A percentile compares a stretch with the other conserved stretches of the same genome.
Evolutionary conservation across 2,329 filamentous ascomycete genomes (phyloP).

Genomic region (Tolypocladium paradoxum): DNA sequence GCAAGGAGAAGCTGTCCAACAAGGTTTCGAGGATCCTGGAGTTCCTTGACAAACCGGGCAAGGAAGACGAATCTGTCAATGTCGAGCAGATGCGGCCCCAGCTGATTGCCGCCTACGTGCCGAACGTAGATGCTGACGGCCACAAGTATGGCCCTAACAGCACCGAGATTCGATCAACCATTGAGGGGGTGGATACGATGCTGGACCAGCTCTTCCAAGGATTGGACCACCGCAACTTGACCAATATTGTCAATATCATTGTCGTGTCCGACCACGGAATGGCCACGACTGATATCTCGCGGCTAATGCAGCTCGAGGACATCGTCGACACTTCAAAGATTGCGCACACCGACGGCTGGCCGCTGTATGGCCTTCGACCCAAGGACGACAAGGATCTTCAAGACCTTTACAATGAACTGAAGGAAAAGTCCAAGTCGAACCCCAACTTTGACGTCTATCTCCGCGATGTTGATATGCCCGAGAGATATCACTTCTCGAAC

Average conservation of each 20-base stretch:
- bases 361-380: conserved; percentile 76
- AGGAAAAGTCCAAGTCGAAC: conserved; percentile 46
- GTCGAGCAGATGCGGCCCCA: conserved; percentile 60
- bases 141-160: conserved; percentile 90
- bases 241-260: conserved; percentile 81
- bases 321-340: conserved; percentile 68
- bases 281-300: conserved; percentile 76
- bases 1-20: conserved; percentile 56
- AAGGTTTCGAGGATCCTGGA: conserved; percentile 74
- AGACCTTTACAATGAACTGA: conserved; percentile 52
- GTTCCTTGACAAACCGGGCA: conserved; percentile 74
- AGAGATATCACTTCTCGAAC: conserved; percentile 79
- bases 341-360: conserved; percentile 87
- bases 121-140: conserved; percentile 78
- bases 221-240: conserved; percentile 72
- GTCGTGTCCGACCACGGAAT: conserved; percentile 98
- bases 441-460: conserved; percentile 80
- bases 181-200: conserved; percentile 73
- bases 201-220: conserved; percentile 65
- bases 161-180: conserved; percentile 75
- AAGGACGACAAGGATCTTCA: conserved; percentile 58
- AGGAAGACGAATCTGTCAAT: conserved; percentile 43
- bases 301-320: conserved; percentile 84
- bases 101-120: conserved; percentile 88
- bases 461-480: conserved; percentile 77